A percentile compares a stretch with the other conserved stretches of the same genome.
Conservation (phyloP, 2,329 filamentous ascomycete genomes). For the Pseudomassariella vexata region DNA sequence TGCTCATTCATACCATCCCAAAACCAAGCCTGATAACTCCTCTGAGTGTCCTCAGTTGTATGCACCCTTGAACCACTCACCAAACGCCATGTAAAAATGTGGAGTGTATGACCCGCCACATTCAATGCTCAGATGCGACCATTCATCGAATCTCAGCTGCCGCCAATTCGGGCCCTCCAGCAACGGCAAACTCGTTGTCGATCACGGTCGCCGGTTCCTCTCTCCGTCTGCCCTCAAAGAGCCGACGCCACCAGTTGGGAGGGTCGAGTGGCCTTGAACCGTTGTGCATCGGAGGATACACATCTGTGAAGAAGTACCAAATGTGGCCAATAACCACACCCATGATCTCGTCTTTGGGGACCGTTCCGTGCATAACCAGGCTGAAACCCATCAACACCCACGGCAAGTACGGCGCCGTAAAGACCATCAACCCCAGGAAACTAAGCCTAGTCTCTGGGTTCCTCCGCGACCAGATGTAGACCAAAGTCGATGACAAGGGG, state of each 20-base stretch:
- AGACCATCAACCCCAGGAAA: constrained; percentile 82
- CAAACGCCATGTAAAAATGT: too few species aligned
- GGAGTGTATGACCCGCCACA: too few species aligned
- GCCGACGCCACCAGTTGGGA: constrained; percentile 79
- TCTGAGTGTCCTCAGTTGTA: too few species aligned
- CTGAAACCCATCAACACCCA: constrained; percentile 96
- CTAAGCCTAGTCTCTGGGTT: constrained; percentile 90
- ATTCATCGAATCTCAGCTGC: constrained; percentile 32
- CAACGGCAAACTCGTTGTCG: constrained; percentile 58
- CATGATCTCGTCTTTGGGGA: constrained; percentile 95
- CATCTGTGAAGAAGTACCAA: constrained; percentile 97
- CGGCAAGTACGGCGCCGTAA: constrained; percentile 88
- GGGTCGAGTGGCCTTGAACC: constrained; percentile 83
- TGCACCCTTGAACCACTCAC: too few species aligned
- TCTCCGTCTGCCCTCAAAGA: constrained; percentile 62
- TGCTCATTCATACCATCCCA: too few species aligned
- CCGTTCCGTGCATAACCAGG: constrained; percentile 78
- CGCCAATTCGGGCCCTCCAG: constrained; percentile 52
- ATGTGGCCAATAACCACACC: constrained; percentile 92
- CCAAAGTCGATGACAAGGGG: constrained; percentile 83
- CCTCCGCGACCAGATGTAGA: constrained; percentile 95
- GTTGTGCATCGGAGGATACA: constrained; percentile 86
- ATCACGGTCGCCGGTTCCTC: constrained; percentile 47
- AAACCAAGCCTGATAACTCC: too few species aligned
- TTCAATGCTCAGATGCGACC: too few species aligned